Base-by-base conservation (phyloP, 2,329 filamentous ascomycete genomes). In the Botryosphaeria dothidea region DNA sequence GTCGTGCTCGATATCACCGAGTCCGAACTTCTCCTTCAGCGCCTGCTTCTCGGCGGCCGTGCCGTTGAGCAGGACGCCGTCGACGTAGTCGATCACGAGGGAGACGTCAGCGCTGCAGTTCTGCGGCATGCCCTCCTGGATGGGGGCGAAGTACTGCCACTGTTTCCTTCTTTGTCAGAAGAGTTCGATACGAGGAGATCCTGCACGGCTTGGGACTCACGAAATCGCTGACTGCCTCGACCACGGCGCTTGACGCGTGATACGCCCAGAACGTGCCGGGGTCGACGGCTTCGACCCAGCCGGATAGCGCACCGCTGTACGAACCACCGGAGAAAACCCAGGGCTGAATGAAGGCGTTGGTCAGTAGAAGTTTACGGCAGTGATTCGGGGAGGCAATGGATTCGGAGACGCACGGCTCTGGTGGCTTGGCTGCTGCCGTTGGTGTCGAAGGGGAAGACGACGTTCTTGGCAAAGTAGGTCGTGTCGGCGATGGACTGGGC, bases 241-340 rank as follows among this genome's bases (percentile, higher is more conserved):
- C 84, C 0, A 84, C 83, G 0, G 82, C 86, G 71, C 82, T 84
- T 31, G 83, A 84, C 3, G 85, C 77, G 72, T 86, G 84, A 67
- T 87, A 87, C 1, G 85, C 85, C 85, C 85, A 88, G 73, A 86
- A 85, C 0, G 84, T 86, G 6, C 83, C 85, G 0, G 85, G 84
- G 1, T 80, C 75, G 2, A 82, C 74, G 13, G 81, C 81, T 38
- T 83, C 82, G 2, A 81, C 84, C 85, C 85, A 87, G 0, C 84
- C 85, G 1, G 84, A 73, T 17, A 88, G 75, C 4, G 84, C 83
- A 45, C 85, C 86, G 34, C 80, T 81, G 71, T 88, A 88, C 0
- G 83, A 86, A 29, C 84, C 85, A 15, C 86, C 86, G 6, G 79
- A 76, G 52, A 84, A 77, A 4, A 88, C 79, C 85, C 86, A 88